Conservation (phyloP, 305 asterid species). For the Fraxinus ornus region DNA sequence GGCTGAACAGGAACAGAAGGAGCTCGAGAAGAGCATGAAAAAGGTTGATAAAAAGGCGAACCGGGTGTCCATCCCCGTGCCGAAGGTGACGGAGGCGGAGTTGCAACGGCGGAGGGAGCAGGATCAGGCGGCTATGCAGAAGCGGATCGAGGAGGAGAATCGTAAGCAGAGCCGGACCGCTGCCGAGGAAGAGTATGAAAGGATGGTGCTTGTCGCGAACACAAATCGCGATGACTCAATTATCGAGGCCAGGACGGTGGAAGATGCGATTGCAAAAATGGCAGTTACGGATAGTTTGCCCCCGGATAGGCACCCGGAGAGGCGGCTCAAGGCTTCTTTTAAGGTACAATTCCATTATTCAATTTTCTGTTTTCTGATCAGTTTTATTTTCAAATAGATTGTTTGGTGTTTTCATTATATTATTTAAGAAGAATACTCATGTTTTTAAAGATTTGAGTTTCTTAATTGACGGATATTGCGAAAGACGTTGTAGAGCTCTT, state of each 20-base stretch:
- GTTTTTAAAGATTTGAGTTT: not conserved
- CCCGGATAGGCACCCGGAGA: conserved; percentile 83
- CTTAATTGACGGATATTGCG: not conserved
- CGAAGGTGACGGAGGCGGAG: conserved; percentile 91
- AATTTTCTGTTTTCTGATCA: not conserved
- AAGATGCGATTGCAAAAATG: conserved; percentile 82
- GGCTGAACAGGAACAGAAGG: conserved; percentile 84
- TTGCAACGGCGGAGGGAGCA: conserved; percentile 66
- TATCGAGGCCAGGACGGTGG: conserved; percentile 73
- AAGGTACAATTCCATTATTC: conserved; percentile 49
- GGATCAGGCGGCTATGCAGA: conserved; percentile 60
- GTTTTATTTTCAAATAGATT: not conserved
- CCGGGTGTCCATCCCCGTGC: conserved; percentile 66
- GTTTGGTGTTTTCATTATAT: not conserved
- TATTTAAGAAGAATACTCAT: not conserved
- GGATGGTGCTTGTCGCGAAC: conserved; percentile 62
- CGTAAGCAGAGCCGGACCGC: conserved; percentile 65
- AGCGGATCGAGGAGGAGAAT: conserved; percentile 72
- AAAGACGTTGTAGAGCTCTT: not conserved
- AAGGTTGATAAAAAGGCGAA: conserved; percentile 86
- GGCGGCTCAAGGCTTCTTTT: conserved; percentile 86
- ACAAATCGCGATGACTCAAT: conserved; percentile 76
- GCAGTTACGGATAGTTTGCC: conserved; percentile 56
- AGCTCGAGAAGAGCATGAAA: conserved; percentile 62
- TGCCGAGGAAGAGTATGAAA: conserved; percentile 83